Evolutionary conservation across 805 yeast genomes (phyloP).

Genomic region (Nakazawaea anatomiae): DNA sequence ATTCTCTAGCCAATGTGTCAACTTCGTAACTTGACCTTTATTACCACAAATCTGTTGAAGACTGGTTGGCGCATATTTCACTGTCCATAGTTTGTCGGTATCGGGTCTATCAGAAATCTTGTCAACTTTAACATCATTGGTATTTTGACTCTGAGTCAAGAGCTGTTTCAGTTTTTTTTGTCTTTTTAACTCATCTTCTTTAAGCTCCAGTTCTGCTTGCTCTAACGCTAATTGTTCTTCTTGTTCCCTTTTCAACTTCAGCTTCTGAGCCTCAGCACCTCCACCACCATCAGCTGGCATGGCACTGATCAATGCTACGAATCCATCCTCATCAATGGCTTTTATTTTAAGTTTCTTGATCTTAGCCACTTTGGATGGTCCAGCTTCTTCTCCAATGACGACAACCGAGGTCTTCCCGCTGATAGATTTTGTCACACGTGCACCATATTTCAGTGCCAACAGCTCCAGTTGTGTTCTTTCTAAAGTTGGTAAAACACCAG

Average conservation of each 20-base stretch:
- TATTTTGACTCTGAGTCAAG: not conserved
- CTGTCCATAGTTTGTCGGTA: constrained; percentile 82
- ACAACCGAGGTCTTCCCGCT: constrained; percentile 83
- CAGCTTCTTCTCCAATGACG: constrained; percentile 93
- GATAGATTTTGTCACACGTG: constrained; percentile 80
- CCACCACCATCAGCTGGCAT: constrained; percentile 94
- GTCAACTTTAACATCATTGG: constrained; percentile 10
- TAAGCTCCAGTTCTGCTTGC: constrained; percentile 46
- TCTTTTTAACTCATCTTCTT: constrained; percentile 26
- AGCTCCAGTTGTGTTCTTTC: constrained; percentile 72
- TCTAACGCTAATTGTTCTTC: constrained; percentile 55
- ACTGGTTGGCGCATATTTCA: constrained; percentile 80
- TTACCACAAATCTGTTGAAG: constrained; percentile 86
- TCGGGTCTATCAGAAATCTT: constrained; percentile 34
- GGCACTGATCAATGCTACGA: constrained; percentile 58
- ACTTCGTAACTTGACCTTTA: constrained; percentile 61
- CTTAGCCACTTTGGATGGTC: constrained; percentile 86
- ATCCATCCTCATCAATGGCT: constrained; percentile 84
- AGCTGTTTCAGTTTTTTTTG: constrained; percentile 13
- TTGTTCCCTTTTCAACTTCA: constrained; percentile 59
- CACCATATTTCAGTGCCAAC: constrained; percentile 83
- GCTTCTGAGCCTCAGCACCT: constrained; percentile 72
- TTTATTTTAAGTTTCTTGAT: constrained; percentile 70
- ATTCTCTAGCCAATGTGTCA: constrained; percentile 66
- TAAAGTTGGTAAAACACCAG: constrained; percentile 79